Percentiles rank a stretch among this genome's conserved stretches.
phyloP scores from a whole-genome alignment of 805 yeast genomes.

The Zygosaccharomyces kombuchaensis region DNA sequence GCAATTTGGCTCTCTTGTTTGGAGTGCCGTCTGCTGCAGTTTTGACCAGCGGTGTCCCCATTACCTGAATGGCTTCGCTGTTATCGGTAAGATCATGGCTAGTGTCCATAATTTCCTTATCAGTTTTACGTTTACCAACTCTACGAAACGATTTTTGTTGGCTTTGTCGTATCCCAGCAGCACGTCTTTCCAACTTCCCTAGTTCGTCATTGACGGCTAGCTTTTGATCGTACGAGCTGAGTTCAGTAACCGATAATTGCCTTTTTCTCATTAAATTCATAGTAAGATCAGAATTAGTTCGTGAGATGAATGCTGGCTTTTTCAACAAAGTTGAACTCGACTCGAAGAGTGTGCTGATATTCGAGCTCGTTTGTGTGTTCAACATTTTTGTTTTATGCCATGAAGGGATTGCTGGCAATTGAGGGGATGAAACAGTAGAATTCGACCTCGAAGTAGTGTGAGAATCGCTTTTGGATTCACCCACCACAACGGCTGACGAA shows the following conservation, averaged over 20 bases:
- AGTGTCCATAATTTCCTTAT: background rate
- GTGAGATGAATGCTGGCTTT: constrained; percentile 20
- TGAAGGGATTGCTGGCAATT: constrained; percentile 1
- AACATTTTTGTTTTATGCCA: constrained; percentile 9
- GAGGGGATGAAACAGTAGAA: constrained; percentile 15
- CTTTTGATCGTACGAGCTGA: constrained; percentile 8
- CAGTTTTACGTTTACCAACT: constrained; percentile 27
- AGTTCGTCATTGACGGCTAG: background rate
- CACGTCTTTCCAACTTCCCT: background rate
- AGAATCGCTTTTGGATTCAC: background rate
- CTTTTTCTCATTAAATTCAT: constrained; percentile 31
- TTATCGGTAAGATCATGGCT: background rate
- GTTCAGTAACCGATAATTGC: constrained; percentile 26
- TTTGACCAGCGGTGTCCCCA: constrained; percentile 30
- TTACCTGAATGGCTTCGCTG: constrained; percentile 22
- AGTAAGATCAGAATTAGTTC: constrained; percentile 29
- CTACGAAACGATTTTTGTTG: constrained; percentile 28
- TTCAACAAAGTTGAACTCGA: constrained; percentile 14
- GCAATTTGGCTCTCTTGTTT: constrained; percentile 13
- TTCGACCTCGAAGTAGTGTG: constrained; percentile 10
- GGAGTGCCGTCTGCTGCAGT: constrained; percentile 20
- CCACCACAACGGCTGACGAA: background rate
- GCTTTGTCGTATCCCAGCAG: background rate
- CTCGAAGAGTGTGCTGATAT: constrained; percentile 26
- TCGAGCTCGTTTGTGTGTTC: constrained; percentile 23